A percentile compares a stretch with the other conserved stretches of the same genome.
Evolutionary conservation across 768 basidiomycete species (phyloP).

Genomic region (Tephrocybe sp.): DNA sequence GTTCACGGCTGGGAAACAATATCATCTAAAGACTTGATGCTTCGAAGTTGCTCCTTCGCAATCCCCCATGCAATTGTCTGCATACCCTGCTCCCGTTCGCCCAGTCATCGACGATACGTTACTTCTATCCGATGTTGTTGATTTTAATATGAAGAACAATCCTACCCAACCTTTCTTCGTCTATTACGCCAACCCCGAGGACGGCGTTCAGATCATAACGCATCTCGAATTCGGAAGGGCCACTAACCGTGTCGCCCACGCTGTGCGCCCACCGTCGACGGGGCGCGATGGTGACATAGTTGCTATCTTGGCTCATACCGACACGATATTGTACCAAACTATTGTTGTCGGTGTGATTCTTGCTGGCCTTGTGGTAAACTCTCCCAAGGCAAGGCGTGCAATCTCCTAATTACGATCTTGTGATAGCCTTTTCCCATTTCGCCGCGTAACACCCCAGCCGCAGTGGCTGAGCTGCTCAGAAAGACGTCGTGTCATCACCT

Average conservation of each 20-base stretch:
- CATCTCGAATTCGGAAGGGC: constrained; percentile 39
- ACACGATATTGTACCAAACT: constrained; percentile 33
- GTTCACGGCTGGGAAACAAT: too few relatives aligned
- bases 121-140: background rate
- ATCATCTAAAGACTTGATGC: too few relatives aligned
- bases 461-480: background rate
- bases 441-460: constrained; percentile 7
- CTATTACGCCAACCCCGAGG: constrained; percentile 10
- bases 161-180: constrained; percentile 10
- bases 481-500: constrained; percentile 1
- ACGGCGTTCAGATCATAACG: constrained; percentile 22
- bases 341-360: constrained; percentile 29
- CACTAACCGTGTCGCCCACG: constrained; percentile 34
- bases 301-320: constrained; percentile 27
- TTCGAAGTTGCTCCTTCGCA: too few relatives aligned
- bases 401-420: too few relatives aligned
- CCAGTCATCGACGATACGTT: background rate
- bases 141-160: constrained; percentile 19
- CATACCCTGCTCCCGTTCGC: too few relatives aligned
- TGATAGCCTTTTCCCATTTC: constrained; percentile 30
- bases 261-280: constrained; percentile 25
- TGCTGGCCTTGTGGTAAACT: constrained; percentile 21
- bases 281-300: constrained; percentile 17
- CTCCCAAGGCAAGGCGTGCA: too few relatives aligned
- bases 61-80: too few relatives aligned